Conservation (phyloP, 2,329 filamentous ascomycete species). For the Colletotrichum simmondsii region DNA sequence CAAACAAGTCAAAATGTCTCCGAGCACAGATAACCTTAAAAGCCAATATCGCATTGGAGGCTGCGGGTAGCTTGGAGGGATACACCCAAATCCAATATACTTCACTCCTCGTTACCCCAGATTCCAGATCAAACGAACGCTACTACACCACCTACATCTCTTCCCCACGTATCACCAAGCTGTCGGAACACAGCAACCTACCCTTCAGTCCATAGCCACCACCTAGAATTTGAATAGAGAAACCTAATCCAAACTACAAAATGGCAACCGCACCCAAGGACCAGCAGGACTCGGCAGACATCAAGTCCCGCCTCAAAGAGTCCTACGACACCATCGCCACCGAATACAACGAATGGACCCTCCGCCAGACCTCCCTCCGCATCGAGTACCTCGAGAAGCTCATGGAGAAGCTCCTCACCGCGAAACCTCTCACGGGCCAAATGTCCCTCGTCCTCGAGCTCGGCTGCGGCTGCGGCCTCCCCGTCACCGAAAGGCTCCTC, state of each 20-base stretch:
- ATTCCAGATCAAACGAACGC: not conserved
- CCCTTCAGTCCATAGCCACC: not conserved
- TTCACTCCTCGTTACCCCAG: not conserved
- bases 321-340: slow-evolving; percentile 53
- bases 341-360: slow-evolving; percentile 53
- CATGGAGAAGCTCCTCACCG: slow-evolving; percentile 38
- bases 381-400: slow-evolving; percentile 47
- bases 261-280: slow-evolving; percentile 12
- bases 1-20: not conserved
- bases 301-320: slow-evolving; percentile 51
- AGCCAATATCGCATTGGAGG: not conserved
- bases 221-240: no score
- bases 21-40: not conserved
- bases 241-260: not conserved
- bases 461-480: slow-evolving; percentile 53
- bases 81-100: not conserved
- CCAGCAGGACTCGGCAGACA: slow-evolving; percentile 32
- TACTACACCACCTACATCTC: not conserved
- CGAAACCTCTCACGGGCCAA: slow-evolving; percentile 17
- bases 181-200: not conserved
- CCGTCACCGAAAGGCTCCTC: slow-evolving; percentile 48
- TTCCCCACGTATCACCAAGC: not conserved
- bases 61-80: not conserved
- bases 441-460: slow-evolving; percentile 49
- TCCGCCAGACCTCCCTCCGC: slow-evolving; percentile 43